Evolutionary conservation across 805 yeast species (phyloP).

Genomic region (Lipomyces mesembrius): DNA sequence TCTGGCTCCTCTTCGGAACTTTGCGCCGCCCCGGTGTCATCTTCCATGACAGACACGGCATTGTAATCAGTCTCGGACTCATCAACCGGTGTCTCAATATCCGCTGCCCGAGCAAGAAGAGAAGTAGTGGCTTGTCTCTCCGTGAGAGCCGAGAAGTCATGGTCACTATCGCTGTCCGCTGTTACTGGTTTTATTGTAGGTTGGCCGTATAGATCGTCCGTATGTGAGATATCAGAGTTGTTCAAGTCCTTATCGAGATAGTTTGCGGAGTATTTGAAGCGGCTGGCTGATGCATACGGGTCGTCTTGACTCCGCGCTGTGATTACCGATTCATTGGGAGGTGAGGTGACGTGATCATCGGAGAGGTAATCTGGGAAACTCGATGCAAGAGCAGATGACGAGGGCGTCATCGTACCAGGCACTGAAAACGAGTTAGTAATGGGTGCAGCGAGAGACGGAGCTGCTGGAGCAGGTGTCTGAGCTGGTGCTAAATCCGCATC

Average conservation of each 20-base stretch:
- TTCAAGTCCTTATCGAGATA: slow-evolving; percentile 21
- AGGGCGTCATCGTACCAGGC: slow-evolving; percentile 7
- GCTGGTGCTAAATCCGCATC: slow-evolving; percentile 13
- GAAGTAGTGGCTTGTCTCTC: slow-evolving; percentile 21
- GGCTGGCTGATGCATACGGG: background rate
- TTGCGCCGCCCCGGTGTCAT: slow-evolving; percentile 1
- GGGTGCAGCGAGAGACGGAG: slow-evolving; percentile 9
- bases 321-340: background rate
- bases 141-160: slow-evolving; percentile 23
- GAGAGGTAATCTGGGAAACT: background rate
- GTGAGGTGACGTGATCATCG: background rate
- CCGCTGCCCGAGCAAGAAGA: slow-evolving; percentile 14
- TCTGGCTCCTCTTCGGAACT: slow-evolving; percentile 42
- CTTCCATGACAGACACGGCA: slow-evolving; percentile 4
- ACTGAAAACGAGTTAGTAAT: slow-evolving; percentile 1
- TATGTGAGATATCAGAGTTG: background rate
- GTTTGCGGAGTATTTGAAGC: slow-evolving; percentile 17
- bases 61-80: slow-evolving; percentile 14
- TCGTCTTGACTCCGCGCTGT: background rate
- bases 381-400: background rate
- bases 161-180: slow-evolving; percentile 11
- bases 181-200: background rate
- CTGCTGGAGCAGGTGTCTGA: slow-evolving; percentile 3
- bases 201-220: background rate
- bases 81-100: slow-evolving; percentile 15